Evolutionary conservation across 2,329 filamentous ascomycete genomes (phyloP).

Genomic region (Colletotrichum agaves): DNA sequence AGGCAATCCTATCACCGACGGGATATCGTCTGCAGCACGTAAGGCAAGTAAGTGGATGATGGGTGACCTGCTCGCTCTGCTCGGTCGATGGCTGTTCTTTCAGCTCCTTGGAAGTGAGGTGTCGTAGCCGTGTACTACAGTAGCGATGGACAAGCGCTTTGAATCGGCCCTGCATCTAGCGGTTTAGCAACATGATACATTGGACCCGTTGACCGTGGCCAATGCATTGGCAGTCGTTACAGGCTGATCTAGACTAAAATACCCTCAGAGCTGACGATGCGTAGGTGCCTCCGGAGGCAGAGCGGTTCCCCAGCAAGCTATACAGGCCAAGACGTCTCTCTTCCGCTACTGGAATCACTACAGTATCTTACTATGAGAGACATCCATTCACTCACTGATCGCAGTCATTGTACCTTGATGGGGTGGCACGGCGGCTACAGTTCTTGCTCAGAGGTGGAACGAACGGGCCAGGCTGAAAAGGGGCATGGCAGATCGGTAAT

Average conservation of each 20-base stretch:
- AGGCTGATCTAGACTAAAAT: slow-evolving; percentile 8
- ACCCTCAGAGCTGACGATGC: slow-evolving; percentile 35
- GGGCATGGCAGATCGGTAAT: slow-evolving; percentile 2
- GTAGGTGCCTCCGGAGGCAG: not conserved
- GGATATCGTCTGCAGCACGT: slow-evolving; percentile 12
- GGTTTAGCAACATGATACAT: slow-evolving; percentile 30
- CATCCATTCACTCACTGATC: too few species aligned
- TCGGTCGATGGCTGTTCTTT: slow-evolving; percentile 10
- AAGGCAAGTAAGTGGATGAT: not conserved
- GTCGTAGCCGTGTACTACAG: not conserved
- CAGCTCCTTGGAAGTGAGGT: not conserved
- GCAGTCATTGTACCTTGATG: slow-evolving; percentile 20
- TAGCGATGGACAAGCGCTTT: slow-evolving; percentile 20
- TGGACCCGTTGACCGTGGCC: slow-evolving; percentile 9
- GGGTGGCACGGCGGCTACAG: slow-evolving; percentile 14
- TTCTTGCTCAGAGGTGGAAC: not conserved
- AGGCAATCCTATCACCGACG: slow-evolving; percentile 10
- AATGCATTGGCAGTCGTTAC: slow-evolving; percentile 21
- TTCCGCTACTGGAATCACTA: not conserved
- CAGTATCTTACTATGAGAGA: not conserved
- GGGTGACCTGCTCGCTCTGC: slow-evolving; percentile 10
- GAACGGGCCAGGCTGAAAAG: not conserved
- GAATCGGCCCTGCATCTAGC: slow-evolving; percentile 29
- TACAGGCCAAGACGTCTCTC: not conserved
- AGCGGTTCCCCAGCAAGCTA: not conserved